Base-by-base conservation (phyloP, 345 rosid species). In the Dipteronia dyeriana region DNA sequence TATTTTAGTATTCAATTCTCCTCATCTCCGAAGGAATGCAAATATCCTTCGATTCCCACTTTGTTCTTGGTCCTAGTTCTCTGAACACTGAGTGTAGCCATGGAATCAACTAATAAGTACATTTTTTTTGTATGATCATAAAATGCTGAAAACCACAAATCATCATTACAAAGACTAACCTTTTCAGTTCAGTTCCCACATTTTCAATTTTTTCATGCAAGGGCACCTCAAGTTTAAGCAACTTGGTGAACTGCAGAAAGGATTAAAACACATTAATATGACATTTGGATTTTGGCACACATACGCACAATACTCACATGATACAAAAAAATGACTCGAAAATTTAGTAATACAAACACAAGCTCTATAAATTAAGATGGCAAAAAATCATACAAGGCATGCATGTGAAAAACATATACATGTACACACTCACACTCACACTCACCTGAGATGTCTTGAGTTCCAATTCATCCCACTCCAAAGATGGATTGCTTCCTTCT, bases 381-480 rank as follows among this genome's bases (percentile, higher is more conserved):
- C 12, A n/a, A 66, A n/a, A 51, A 20, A 67, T 2, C 2, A 16
- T 12, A 60, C 11, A 13, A 39, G 2, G 56, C 2, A 23, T 38
- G 68, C 22, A n/a, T 10, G 31, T 19, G 65, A 39, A 64, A 7
- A 57, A 39, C 47, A n/a, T 12, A 38, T 17, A 20, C 39, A n/a
- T 16, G 22, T 17, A 12, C n/a, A 29, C 12, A 9, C 1, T 2
- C 29, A 29, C 12, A 9, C 1, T 2, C 29, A 34, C 38, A 59
- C 41, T 49, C 34, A 92, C 97, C 94, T 92, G 98, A 82, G 95
- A 95, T 76, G 91, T 91, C 86, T 95, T 95, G 31, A 90, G 93
- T 75, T 95, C 97, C 26, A 95, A 88, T 82, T 95, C 98, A 70
- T 86, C 91, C 97, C 98, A 95, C 77, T 95, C 98, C 9, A 62